Base-by-base conservation (phyloP, 2,329 filamentous ascomycete genomes). In the Fusarium scirpi region DNA sequence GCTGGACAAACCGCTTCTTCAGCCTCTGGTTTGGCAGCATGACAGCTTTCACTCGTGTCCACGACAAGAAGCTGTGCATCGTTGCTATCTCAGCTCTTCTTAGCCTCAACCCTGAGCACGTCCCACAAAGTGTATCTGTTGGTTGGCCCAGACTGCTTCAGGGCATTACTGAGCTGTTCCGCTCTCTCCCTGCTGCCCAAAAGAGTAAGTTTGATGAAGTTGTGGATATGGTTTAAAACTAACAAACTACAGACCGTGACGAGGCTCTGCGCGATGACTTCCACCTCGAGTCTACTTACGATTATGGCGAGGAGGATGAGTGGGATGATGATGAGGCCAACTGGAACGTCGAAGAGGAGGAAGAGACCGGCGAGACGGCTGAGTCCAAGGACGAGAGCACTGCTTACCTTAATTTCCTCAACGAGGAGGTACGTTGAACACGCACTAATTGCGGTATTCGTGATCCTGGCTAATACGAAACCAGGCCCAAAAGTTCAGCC, bases 1-100 rank as follows among this genome's bases (percentile, higher is more conserved):
- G 90, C 65, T 98, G 94, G 95, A 98, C 96, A 9, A 98, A 98
- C 83, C 97, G 97, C 78, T 99, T 99, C 84, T 99, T 99, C 85
- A 97, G 93, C 81, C 84, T 97, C 63, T 99, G 96, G 96, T 99
- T 99, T 81, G 93, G 93, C 44, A 97, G 91, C 82, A 99, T 99
- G 83, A 92, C 97, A 68, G 91, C 89, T 76, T 98, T 99, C 83
- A 92, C 90, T 55, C 89, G 96, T 44, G 96, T 99, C 4, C 96
- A 99, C 79, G 96, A 99, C 85, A 99, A 99, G 88, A 99, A 98
- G 85, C 86, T 99, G 27, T 98, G 94, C 68, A 98, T 99, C 75
- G 93, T 94, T 20, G 95, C 94, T 48, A 98, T 99, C 74, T 91
- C 93, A 63, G 88, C 94, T 8, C 88, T 99, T 13, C 88, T 99